phyloP scores from a whole-genome alignment of 306 rosid genomes.

The Calophaca sinica region DNA sequence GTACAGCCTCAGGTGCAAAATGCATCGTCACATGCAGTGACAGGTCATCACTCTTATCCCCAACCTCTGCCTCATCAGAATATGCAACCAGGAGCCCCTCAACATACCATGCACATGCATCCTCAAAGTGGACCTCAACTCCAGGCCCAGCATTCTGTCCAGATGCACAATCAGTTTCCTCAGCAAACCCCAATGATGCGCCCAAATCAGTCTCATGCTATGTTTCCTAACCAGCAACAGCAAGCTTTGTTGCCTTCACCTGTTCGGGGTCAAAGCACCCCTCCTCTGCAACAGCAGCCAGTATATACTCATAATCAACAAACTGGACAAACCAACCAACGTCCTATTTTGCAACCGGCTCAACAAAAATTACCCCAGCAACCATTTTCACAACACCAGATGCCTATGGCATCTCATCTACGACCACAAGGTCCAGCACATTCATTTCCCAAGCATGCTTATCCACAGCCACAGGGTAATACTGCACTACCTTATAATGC shows the following conservation, averaged over 20 bases:
- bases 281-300: conserved; percentile 64
- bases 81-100: conserved; percentile 65
- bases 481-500: conserved; percentile 62
- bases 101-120: conserved; percentile 53
- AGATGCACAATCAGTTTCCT: conserved; percentile 67
- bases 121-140: conserved; percentile 64
- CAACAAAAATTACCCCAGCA: conserved; percentile 69
- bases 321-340: conserved; percentile 67
- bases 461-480: conserved; percentile 60
- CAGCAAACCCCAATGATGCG: conserved; percentile 67
- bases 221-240: conserved; percentile 75
- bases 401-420: conserved; percentile 58
- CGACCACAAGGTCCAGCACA: conserved; percentile 70
- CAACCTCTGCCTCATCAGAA: conserved; percentile 72
- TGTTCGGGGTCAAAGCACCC: conserved; percentile 65
- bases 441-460: conserved; percentile 61
- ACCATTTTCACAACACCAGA: conserved; percentile 64
- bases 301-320: conserved; percentile 64
- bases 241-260: conserved; percentile 62
- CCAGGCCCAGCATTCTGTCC: conserved; percentile 63
- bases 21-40: conserved; percentile 65
- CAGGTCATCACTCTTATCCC: conserved; percentile 75
- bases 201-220: conserved; percentile 66
- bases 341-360: conserved; percentile 62
- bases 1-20: conserved; percentile 67